These are phyloP conservation scores for Waltiozyma sp. DNA, from an alignment of 1,139 yeast genomes.

Conservation along the genomic window DNA sequence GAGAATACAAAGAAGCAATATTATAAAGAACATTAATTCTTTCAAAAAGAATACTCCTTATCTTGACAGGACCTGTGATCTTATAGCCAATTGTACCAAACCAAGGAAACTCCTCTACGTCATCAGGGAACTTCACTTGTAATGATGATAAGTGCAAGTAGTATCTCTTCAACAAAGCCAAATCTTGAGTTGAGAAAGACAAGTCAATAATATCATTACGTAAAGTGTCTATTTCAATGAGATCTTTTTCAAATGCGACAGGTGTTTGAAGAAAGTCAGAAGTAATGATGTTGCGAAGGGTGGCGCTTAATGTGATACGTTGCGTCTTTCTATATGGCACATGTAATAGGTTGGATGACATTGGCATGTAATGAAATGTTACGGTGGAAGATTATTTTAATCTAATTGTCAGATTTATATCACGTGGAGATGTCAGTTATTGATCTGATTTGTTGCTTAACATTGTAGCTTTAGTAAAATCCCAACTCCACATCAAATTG, in stretches of 20 bases:
- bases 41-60: conserved; percentile 45
- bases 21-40: conserved; percentile 54
- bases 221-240: conserved; percentile 30
- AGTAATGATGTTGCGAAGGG: conserved; percentile 41
- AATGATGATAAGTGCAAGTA: conserved; percentile 24
- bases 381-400: not conserved
- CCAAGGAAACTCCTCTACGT: conserved; percentile 56
- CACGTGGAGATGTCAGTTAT: not conserved
- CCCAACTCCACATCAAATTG: no score
- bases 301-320: conserved; percentile 32
- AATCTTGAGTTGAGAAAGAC: conserved; percentile 18
- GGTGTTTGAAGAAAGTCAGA: conserved; percentile 59
- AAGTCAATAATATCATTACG: conserved; percentile 26
- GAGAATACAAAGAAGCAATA: conserved; percentile 54
- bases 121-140: conserved; percentile 32
- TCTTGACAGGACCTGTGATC: conserved; percentile 33
- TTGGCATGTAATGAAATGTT: not conserved
- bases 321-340: conserved; percentile 47
- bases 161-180: conserved; percentile 24
- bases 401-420: not conserved
- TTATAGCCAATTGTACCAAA: conserved; percentile 52
- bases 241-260: conserved; percentile 42
- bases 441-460: not conserved
- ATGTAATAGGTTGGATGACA: conserved; percentile 28
- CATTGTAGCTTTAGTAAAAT: no score